phyloP scores from a whole-genome alignment of 768 basidiomycete genomes.

The Lentinula sp. region DNA sequence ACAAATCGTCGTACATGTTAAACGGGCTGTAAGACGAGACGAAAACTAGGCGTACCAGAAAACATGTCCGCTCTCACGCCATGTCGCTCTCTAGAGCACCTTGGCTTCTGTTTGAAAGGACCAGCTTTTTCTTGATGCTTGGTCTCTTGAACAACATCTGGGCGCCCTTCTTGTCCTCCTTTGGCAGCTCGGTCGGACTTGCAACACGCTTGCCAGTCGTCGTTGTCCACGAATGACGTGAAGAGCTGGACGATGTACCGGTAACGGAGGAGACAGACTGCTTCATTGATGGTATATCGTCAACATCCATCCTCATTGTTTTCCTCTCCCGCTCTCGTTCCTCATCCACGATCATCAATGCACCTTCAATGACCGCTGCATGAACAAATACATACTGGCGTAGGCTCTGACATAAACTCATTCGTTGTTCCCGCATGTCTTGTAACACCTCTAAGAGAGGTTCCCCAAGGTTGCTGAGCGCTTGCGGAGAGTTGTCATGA shows the following conservation, averaged over 20 bases:
- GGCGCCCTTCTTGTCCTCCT: slow-evolving; percentile 54
- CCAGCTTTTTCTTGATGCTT: slow-evolving; percentile 48
- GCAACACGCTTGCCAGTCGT: slow-evolving; percentile 55
- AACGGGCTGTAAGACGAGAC: too few relatives aligned
- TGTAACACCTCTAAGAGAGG: slow-evolving; percentile 82
- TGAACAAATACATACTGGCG: slow-evolving; percentile 95
- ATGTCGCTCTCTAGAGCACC: neutral
- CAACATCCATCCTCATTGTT: slow-evolving; percentile 11
- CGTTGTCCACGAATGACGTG: neutral
- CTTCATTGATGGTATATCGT: neutral
- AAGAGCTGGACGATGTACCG: slow-evolving; percentile 4
- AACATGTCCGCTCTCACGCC: neutral
- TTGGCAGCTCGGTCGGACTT: slow-evolving; percentile 65
- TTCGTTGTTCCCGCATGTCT: slow-evolving; percentile 93
- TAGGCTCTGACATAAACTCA: slow-evolving; percentile 93
- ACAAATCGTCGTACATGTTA: too few relatives aligned
- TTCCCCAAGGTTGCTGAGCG: slow-evolving; percentile 58
- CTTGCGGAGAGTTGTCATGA: slow-evolving; percentile 44
- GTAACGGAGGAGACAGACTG: slow-evolving; percentile 1
- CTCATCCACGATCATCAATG: slow-evolving; percentile 72
- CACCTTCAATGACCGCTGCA: slow-evolving; percentile 77
- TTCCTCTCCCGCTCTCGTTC: slow-evolving; percentile 35
- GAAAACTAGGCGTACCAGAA: neutral
- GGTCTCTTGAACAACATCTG: slow-evolving; percentile 58
- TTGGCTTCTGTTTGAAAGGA: neutral